phyloP scores from a whole-genome alignment of 140 eudicot species.

The Stevia rebaudiana region DNA sequence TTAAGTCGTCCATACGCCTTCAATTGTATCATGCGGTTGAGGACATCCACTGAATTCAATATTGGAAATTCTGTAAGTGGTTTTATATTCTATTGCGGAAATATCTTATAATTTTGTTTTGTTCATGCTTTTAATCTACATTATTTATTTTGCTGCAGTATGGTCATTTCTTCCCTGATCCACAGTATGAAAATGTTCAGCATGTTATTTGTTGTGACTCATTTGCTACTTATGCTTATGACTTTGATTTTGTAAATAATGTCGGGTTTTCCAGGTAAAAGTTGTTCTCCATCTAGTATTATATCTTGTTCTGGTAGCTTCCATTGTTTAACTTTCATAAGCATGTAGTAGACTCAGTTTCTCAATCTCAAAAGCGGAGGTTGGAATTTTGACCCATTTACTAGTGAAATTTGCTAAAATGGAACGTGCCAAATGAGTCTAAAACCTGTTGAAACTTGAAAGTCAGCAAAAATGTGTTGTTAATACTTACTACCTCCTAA shows the following conservation, averaged over 20 bases:
- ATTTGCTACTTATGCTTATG: slow-evolving; percentile 92
- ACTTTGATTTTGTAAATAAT: slow-evolving; percentile 72
- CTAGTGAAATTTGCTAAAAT: neutral
- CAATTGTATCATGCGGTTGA: slow-evolving; percentile 76
- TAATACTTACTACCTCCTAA: neutral
- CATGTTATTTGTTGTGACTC: slow-evolving; percentile 96
- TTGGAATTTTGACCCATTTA: neutral
- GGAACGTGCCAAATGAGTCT: neutral
- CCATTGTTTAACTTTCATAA: neutral
- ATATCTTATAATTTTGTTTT: slow-evolving; percentile 9
- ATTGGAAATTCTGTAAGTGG: slow-evolving; percentile 76
- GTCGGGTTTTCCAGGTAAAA: slow-evolving; percentile 80
- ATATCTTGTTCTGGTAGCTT: neutral
- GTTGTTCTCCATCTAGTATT: neutral
- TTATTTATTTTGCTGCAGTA: slow-evolving; percentile 45
- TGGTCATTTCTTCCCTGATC: slow-evolving; percentile 99
- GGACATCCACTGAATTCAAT: slow-evolving; percentile 86
- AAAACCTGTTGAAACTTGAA: neutral
- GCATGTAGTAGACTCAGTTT: slow-evolving; percentile 1
- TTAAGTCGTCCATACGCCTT: slow-evolving; percentile 92
- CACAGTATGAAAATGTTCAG: slow-evolving; percentile 95
- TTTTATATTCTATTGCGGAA: neutral
- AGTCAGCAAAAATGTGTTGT: neutral
- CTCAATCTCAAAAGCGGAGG: neutral
- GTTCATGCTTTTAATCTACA: slow-evolving; percentile 13